phyloP scores from a whole-genome alignment of 345 rosid species.

The Syzygium aromaticum region DNA sequence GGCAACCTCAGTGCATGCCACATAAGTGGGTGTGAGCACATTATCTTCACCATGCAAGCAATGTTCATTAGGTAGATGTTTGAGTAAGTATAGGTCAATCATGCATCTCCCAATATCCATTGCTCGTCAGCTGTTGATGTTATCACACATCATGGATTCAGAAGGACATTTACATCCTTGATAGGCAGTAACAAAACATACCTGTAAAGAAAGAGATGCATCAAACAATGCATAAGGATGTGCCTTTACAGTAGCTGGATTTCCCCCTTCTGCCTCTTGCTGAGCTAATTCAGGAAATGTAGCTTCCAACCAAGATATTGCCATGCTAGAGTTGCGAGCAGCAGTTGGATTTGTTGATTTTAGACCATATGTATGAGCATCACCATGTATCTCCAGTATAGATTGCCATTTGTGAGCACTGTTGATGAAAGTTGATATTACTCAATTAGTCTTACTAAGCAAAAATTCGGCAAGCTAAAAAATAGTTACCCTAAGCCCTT shows the following conservation, averaged over 20 bases:
- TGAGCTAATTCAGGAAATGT: conserved; percentile 72
- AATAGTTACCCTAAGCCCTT: not conserved
- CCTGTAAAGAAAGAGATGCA: conserved; percentile 93
- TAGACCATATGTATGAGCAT: conserved; percentile 73
- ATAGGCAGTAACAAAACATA: conserved; percentile 5
- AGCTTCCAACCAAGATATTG: conserved; percentile 93
- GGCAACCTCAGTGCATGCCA: not conserved
- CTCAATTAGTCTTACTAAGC: conserved; percentile 1
- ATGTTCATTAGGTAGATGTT: not conserved
- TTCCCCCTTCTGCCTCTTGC: conserved; percentile 38
- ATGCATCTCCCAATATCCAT: not conserved
- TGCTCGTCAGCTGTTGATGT: not conserved
- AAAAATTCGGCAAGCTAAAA: not conserved
- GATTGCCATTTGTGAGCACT: conserved; percentile 83
- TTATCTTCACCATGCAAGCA: not conserved
- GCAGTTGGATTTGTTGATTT: conserved; percentile 56
- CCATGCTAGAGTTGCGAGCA: conserved; percentile 60
- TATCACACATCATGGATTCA: not conserved
- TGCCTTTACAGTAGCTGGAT: conserved; percentile 45
- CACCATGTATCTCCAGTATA: conserved; percentile 64
- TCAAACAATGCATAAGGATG: conserved; percentile 67
- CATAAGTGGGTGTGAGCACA: not conserved
- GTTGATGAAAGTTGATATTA: conserved; percentile 15
- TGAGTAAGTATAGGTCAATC: not conserved
- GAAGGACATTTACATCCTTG: not conserved